These are phyloP conservation scores for Tuber umbilicatum DNA, from an alignment of 495 filamentous ascomycete species.

Conservation along the genomic window DNA sequence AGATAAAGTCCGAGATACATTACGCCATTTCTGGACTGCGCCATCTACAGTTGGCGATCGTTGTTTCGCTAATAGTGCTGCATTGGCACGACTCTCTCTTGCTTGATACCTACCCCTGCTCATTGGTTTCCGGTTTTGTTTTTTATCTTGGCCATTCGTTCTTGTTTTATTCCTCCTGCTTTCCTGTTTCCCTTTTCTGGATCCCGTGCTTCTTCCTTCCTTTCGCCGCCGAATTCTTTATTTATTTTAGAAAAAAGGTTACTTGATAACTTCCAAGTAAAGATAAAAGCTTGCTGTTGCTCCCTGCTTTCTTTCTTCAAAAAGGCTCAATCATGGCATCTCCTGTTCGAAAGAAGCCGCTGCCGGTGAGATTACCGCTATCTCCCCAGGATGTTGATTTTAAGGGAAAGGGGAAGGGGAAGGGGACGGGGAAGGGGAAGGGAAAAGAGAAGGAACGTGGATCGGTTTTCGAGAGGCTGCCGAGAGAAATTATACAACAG, in stretches of 20 bases:
- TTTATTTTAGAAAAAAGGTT: not conserved
- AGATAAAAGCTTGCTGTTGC: not conserved
- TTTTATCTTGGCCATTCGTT: not conserved
- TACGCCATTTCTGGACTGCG: not conserved
- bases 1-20: not conserved
- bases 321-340: constrained; percentile 24
- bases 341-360: constrained; percentile 32
- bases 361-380: constrained; percentile 7
- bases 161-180: not conserved
- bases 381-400: not conserved
- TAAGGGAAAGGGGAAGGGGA: constrained; percentile 39
- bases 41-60: not conserved
- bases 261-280: not conserved
- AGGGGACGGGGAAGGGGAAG: constrained; percentile 38
- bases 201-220: not conserved
- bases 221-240: not conserved
- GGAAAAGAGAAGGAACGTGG: constrained; percentile 29
- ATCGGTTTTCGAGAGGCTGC: constrained; percentile 42
- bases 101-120: not conserved
- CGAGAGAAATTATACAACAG: constrained; percentile 47
- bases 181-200: not conserved
- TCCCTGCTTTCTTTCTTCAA: not conserved
- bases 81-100: not conserved
- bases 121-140: not conserved
- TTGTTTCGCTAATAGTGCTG: not conserved